Evolutionary conservation across 2,329 filamentous ascomycete species (phyloP).

Genomic region (Colletotrichum eremochloae): DNA sequence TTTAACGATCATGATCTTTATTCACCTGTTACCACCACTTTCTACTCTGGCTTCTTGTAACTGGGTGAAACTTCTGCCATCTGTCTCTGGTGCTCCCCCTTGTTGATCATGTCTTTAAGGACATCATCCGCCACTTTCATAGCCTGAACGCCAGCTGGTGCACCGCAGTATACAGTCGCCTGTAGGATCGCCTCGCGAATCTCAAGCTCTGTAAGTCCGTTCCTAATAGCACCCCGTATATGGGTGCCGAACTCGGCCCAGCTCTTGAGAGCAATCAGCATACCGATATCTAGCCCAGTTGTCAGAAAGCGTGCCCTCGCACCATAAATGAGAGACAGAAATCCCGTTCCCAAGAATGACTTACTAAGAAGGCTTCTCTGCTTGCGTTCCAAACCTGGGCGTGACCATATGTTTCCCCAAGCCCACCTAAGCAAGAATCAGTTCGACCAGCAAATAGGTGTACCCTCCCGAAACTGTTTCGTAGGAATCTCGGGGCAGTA

Average conservation of each 20-base stretch:
- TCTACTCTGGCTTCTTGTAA: slow-evolving; percentile 13
- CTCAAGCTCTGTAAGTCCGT: slow-evolving; percentile 69
- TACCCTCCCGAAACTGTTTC: neutral
- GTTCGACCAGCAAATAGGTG: neutral
- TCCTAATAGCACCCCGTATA: slow-evolving; percentile 71
- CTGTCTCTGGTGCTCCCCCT: slow-evolving; percentile 46
- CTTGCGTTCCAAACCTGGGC: slow-evolving; percentile 71
- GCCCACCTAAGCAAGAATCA: slow-evolving; percentile 48
- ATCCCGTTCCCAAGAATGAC: neutral
- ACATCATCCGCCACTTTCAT: slow-evolving; percentile 47
- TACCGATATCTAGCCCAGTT: slow-evolving; percentile 62
- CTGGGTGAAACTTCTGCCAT: slow-evolving; percentile 35
- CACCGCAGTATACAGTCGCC: slow-evolving; percentile 56
- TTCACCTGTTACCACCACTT: neutral
- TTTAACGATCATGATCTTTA: neutral
- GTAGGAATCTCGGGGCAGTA: neutral
- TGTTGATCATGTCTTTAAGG: slow-evolving; percentile 46
- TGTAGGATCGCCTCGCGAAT: slow-evolving; percentile 66
- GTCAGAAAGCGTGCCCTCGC: neutral
- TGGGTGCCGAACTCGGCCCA: slow-evolving; percentile 71
- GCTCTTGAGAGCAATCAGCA: slow-evolving; percentile 72
- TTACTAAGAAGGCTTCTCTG: slow-evolving; percentile 67
- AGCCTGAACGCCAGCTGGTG: slow-evolving; percentile 56
- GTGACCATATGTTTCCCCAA: slow-evolving; percentile 74
- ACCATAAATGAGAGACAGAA: neutral